Conservation (phyloP, 306 rosid species). For the Alnus glutinosa region DNA sequence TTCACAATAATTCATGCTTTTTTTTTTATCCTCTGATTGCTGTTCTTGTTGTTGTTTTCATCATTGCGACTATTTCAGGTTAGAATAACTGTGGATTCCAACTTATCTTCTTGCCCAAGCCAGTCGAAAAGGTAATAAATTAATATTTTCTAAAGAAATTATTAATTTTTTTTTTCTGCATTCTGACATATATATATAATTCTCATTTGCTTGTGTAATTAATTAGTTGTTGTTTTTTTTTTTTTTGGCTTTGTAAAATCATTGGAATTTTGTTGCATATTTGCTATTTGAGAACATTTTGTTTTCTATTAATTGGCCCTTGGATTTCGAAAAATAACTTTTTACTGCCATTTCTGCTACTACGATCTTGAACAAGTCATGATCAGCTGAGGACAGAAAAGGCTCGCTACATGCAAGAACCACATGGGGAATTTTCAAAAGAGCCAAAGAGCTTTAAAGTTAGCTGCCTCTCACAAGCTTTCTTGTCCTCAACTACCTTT, state of each 20-base stretch:
- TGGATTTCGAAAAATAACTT: not conserved
- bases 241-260: not conserved
- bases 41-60: not conserved
- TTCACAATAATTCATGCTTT: not conserved
- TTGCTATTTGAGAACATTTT: not conserved
- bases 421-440: constrained; percentile 19
- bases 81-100: not conserved
- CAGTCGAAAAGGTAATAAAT: not conserved
- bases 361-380: constrained; percentile 8
- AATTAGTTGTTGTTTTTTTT: not conserved
- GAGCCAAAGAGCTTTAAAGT: constrained; percentile 25
- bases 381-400: constrained; percentile 15
- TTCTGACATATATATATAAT: not conserved
- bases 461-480: constrained; percentile 22
- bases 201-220: not conserved
- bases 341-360: not conserved
- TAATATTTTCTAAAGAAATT: not conserved
- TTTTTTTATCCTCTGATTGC: not conserved
- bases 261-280: no score
- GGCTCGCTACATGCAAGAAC: constrained; percentile 2
- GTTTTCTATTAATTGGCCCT: not conserved
- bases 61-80: not conserved
- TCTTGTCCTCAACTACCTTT: not conserved
- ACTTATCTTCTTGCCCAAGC: not conserved
- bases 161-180: not conserved